phyloP scores from a whole-genome alignment of 2,329 filamentous ascomycete genomes.

The Pleoardoris graminearum region DNA sequence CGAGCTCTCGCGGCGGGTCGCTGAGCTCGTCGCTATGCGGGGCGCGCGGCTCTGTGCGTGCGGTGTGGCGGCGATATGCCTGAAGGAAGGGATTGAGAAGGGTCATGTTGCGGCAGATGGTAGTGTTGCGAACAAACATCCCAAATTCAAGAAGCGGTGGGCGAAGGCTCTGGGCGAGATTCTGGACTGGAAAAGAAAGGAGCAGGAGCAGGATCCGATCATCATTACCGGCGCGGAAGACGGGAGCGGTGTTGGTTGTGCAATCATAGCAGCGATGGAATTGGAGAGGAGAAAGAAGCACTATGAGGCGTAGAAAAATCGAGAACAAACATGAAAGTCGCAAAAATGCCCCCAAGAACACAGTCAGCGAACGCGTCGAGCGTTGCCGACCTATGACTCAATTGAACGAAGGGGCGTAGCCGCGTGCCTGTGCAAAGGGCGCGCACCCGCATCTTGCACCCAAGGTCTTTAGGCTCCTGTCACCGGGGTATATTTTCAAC shows the following conservation, averaged over 20 bases:
- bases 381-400: too few relatives aligned
- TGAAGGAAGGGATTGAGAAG: slow-evolving; percentile 31
- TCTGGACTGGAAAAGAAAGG: slow-evolving; percentile 37
- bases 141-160: slow-evolving; percentile 48
- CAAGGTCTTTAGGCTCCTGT: too few relatives aligned
- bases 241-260: slow-evolving; percentile 48
- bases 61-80: slow-evolving; percentile 45
- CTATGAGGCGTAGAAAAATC: background rate
- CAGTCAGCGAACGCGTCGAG: too few relatives aligned
- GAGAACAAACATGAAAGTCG: too few relatives aligned
- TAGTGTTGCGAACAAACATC: slow-evolving; percentile 48
- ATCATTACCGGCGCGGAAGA: slow-evolving; percentile 47
- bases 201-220: slow-evolving; percentile 38
- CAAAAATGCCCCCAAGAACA: too few relatives aligned
- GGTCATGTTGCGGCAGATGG: slow-evolving; percentile 48
- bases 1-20: slow-evolving; percentile 30
- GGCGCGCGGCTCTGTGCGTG: slow-evolving; percentile 45
- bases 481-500: too few relatives aligned
- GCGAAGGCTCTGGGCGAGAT: slow-evolving; percentile 47
- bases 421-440: too few relatives aligned
- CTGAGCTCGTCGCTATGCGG: slow-evolving; percentile 38
- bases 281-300: slow-evolving; percentile 20
- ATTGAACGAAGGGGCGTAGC: too few relatives aligned
- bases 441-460: too few relatives aligned
- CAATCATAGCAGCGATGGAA: slow-evolving; percentile 40